phyloP scores from a whole-genome alignment of 495 filamentous ascomycete genomes.

The Penicillium steckii region DNA sequence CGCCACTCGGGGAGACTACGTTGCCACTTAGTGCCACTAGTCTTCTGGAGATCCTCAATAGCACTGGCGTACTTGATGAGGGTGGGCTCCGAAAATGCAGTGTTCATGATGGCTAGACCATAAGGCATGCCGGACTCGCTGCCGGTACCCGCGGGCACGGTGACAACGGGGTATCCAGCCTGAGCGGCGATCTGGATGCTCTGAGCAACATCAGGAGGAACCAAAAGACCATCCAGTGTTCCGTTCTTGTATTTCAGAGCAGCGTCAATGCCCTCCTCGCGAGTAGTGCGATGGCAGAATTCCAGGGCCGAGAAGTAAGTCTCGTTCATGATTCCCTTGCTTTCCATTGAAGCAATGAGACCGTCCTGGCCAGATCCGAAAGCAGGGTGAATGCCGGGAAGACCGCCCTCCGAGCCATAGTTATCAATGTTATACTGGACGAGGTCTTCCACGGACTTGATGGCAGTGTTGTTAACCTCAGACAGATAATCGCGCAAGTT shows the following conservation, averaged over 20 bases:
- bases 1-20: slow-evolving; percentile 52
- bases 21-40: slow-evolving; percentile 33
- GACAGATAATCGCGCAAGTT: slow-evolving; percentile 65
- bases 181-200: slow-evolving; percentile 55
- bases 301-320: slow-evolving; percentile 63
- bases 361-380: slow-evolving; percentile 70
- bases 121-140: slow-evolving; percentile 63
- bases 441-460: slow-evolving; percentile 65
- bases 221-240: slow-evolving; percentile 59
- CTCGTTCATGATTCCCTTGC: slow-evolving; percentile 59
- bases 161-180: slow-evolving; percentile 69
- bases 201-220: slow-evolving; percentile 65
- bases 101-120: slow-evolving; percentile 64
- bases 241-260: slow-evolving; percentile 51
- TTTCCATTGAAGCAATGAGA: slow-evolving; percentile 59
- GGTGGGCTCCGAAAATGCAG: slow-evolving; percentile 60
- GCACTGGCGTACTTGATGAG: slow-evolving; percentile 66
- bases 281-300: slow-evolving; percentile 56
- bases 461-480: slow-evolving; percentile 61
- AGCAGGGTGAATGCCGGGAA: slow-evolving; percentile 59
- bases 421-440: slow-evolving; percentile 67
- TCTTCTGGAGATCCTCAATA: slow-evolving; percentile 62
- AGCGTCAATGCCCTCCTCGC: slow-evolving; percentile 67
- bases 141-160: slow-evolving; percentile 59
- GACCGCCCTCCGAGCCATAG: slow-evolving; percentile 67